These are phyloP conservation scores for Aspergillus caelatus DNA, from an alignment of 2,329 filamentous ascomycete species.

Conservation along the genomic window DNA sequence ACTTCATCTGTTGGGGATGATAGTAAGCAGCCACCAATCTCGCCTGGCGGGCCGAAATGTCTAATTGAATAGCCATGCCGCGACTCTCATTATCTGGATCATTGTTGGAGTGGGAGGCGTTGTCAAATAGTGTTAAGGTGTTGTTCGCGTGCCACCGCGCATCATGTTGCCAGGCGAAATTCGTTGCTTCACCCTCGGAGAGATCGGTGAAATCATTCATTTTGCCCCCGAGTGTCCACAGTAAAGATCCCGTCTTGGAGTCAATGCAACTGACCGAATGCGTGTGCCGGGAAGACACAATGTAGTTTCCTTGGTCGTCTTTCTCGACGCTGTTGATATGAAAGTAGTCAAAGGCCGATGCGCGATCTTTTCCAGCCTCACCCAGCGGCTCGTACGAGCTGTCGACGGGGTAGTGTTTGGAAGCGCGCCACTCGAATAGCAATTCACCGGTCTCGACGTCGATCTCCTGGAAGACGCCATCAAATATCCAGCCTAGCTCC, in stretches of 20 bases:
- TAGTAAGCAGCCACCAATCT: constrained; percentile 41
- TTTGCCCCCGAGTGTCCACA: constrained; percentile 59
- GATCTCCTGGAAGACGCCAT: constrained; percentile 36
- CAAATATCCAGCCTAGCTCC: constrained; percentile 35
- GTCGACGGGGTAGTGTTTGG: constrained; percentile 34
- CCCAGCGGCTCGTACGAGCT: constrained; percentile 20
- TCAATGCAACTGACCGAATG: constrained; percentile 53
- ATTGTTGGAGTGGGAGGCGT: constrained; percentile 28
- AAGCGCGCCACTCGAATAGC: constrained; percentile 41
- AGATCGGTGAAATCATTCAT: constrained; percentile 50
- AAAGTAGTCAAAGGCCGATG: constrained; percentile 56
- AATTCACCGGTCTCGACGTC: constrained; percentile 39
- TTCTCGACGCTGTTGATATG: constrained; percentile 62
- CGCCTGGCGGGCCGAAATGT: constrained; percentile 44
- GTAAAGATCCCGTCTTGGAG: constrained; percentile 49
- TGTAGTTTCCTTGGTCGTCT: constrained; percentile 53
- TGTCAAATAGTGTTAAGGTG: constrained; percentile 45
- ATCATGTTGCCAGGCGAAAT: constrained; percentile 54
- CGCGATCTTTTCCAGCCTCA: constrained; percentile 13
- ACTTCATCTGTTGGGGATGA: constrained; percentile 42
- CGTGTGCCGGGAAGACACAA: constrained; percentile 57
- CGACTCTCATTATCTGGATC: constrained; percentile 38
- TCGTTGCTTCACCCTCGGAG: constrained; percentile 44
- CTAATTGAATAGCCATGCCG: constrained; percentile 47
- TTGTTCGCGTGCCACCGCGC: constrained; percentile 40